A percentile compares a stretch with the other conserved stretches of the same genome.
phyloP scores from a whole-genome alignment of 768 basidiomycete species.

The Boletus sensibilis region DNA sequence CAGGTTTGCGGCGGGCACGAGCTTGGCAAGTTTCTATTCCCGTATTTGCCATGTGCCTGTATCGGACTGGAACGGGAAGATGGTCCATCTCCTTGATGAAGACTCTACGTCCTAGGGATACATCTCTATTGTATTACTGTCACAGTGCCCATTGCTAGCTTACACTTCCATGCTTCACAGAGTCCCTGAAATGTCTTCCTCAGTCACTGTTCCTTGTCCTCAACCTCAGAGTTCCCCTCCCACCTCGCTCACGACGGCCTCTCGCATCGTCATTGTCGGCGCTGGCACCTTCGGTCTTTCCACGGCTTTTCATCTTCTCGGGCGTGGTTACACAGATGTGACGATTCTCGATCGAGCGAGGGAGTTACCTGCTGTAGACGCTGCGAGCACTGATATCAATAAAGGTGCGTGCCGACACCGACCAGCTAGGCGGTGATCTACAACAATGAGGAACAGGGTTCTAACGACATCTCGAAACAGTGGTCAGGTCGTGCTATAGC shows the following conservation, averaged over 20 bases:
- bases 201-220: neutral
- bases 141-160: neutral
- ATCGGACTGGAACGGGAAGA: neutral
- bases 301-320: constrained; percentile 76
- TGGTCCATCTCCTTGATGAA: neutral
- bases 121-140: neutral
- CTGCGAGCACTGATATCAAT: constrained; percentile 61
- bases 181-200: constrained; percentile 4
- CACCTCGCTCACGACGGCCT: constrained; percentile 6
- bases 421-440: neutral
- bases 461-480: constrained; percentile 35
- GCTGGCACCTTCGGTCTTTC: constrained; percentile 87
- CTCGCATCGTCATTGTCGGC: constrained; percentile 59
- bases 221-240: neutral
- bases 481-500: constrained; percentile 72
- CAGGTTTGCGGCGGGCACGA: neutral
- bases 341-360: constrained; percentile 73
- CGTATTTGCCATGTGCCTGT: neutral
- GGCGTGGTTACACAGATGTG: constrained; percentile 64
- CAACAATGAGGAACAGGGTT: neutral
- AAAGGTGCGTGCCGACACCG: constrained; percentile 23
- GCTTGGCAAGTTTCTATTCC: neutral
- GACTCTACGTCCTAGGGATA: neutral
- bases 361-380: constrained; percentile 76
- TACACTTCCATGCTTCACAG: neutral